Evolutionary conservation across 1,284 basidiomycete genomes (phyloP), one percentile per base, ranked within the genome.

Genomic region (Naganishia cerealis): DNA sequence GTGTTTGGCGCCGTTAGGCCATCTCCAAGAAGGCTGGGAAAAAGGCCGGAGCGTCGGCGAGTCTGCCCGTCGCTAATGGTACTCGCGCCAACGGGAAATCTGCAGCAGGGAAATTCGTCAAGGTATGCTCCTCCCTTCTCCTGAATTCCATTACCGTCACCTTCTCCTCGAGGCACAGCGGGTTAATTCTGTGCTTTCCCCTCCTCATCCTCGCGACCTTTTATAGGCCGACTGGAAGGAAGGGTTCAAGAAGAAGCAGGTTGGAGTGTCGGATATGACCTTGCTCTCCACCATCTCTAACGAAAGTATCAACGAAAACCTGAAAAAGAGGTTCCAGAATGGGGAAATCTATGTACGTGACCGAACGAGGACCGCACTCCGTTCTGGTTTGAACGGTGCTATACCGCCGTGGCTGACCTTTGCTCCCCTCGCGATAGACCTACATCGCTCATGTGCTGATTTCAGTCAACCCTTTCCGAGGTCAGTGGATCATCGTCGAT

Each of bases 251-350:
- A 96, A 95, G 87, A 94, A 95, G 82, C 88, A 90, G 81, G 92
- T 94, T 67, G 96, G 96, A 69, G 95, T 99, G 67, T 89, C 92
- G 65, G 96, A 99, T 83, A 99, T 99, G 96, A 99, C 96, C 10
- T 83, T 99, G 71, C 84, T 99, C 71, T 91, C 91, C 65, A 96
- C 93, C 62, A 96, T 99, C 83, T 94, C 92, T 79, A 97, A 99
- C 81, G 95, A 99, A 77, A 90, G 90, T 74, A 89, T 99, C 85
- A 99, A 98, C 80, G 93, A 97, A 66, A 99, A 99, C 80, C 85
- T 99, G 73, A 89, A 96, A 84, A 93, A 95, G 80, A 87, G 95
- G 68, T 99, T 96, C 88, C 88, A 88, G 71, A 94, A 90, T 75
- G 90, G 85, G 67, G 95, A 99, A 82, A 99, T 99, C 75, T 99